Base-by-base conservation (phyloP, 169 alveolate genomes). In the Plasmodium billcollinsi region DNA sequence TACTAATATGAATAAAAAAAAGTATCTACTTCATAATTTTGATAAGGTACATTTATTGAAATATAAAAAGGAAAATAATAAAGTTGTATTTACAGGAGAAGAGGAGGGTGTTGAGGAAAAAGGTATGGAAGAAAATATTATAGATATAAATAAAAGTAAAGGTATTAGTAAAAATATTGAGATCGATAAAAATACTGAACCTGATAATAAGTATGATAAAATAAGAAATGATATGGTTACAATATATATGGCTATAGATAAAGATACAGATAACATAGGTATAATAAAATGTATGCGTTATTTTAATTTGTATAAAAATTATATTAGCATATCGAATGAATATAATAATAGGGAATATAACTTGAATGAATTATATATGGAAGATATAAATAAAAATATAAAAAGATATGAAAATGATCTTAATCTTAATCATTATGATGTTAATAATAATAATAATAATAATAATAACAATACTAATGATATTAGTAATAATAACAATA, bases 11-110 rank as follows among this genome's bases (percentile, higher is more conserved):
- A 43, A 58, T 14, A 43, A n/a, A 14, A 54, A 62, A 24, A 24
- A 9, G 29, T 8, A 24, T 14, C 39, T 24, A 18, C 11, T 9
- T 62, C 21, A 62, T 24, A 15, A n/a, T 18, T 33, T 39, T 33
- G 74, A 66, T 14, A 66, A 33, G 14, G 74, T 8, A 66, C 47
- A 66, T 26, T 1, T 33, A 18, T 26, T 66, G 3, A 9, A 24
- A 66, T 66, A 33, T 11, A 66, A 66, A n/a, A n/a, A 66, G 12
- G 43, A 66, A 66, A n/a, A 66, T 4, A 20, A 62, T 21, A 62
- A 62, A 5, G 47, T 39, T 39, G 2, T 39, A 39, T 24, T 62
- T 33, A 62, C 43, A 14, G 15, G 20, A 39, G 47, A 39, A 61
- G 15, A 61, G 0, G 70, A 26, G 12, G 33, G 14, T 3, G 70